A percentile compares a stretch with the other conserved stretches of the same genome.
Conservation (phyloP, 2,329 filamentous ascomycete species). For the Phialophora verrucosa region DNA sequence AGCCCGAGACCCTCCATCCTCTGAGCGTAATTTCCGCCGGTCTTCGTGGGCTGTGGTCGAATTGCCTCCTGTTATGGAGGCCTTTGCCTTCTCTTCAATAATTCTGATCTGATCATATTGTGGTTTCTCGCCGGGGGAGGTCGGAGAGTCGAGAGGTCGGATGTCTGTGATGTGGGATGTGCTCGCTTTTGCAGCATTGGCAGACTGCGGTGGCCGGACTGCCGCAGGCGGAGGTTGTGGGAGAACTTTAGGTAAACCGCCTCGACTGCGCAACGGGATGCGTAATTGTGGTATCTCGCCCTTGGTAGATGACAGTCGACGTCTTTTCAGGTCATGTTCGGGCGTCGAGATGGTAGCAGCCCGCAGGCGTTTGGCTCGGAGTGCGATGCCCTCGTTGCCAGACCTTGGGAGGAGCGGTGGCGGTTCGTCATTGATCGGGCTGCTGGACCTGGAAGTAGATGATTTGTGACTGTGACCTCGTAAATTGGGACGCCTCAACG, state of each 20-base stretch:
- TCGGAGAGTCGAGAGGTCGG: slow-evolving; percentile 29
- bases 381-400: slow-evolving; percentile 23
- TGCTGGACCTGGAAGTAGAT: slow-evolving; percentile 35
- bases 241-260: slow-evolving; percentile 25
- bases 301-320: slow-evolving; percentile 34
- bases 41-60: slow-evolving; percentile 51
- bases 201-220: slow-evolving; percentile 19
- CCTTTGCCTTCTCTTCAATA: slow-evolving; percentile 39
- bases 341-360: slow-evolving; percentile 29
- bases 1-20: slow-evolving; percentile 78
- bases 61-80: slow-evolving; percentile 28
- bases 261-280: slow-evolving; percentile 39
- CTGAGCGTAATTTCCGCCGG: slow-evolving; percentile 80
- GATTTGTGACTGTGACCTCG: slow-evolving; percentile 23
- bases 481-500: slow-evolving; percentile 40
- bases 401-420: slow-evolving; percentile 33
- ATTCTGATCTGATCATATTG: slow-evolving; percentile 40
- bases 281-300: slow-evolving; percentile 32
- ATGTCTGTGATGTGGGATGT: slow-evolving; percentile 12
- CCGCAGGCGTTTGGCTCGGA: slow-evolving; percentile 35
- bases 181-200: slow-evolving; percentile 18
- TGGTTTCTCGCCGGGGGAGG: slow-evolving; percentile 32
- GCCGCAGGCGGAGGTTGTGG: slow-evolving; percentile 24
- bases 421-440: slow-evolving; percentile 35
- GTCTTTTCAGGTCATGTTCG: slow-evolving; percentile 36